Evolutionary conservation across 495 filamentous ascomycete species (phyloP), one percentile per base, ranked within the genome.

Genomic region (Aspergillus haitiensis): DNA sequence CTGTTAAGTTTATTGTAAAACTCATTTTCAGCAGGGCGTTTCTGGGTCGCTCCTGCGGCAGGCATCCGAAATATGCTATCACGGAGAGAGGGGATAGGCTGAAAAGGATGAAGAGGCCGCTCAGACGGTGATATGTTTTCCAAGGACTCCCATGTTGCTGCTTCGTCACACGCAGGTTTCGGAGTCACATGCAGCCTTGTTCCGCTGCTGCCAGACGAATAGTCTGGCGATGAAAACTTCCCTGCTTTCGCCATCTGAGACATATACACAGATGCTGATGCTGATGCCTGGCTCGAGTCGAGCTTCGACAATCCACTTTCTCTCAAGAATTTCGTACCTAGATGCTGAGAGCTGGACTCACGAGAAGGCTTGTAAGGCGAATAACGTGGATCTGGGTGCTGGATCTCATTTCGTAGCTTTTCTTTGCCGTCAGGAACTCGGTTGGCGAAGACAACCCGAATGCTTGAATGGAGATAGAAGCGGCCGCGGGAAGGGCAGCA

Each of bases 391-490:
- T 97, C 91, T 0, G 95, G 93, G 51, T 88, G 78, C 53, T 95
- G 89, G 33, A 93, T 89, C 68, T 99, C 94, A 67, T 95, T 97
- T 7, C 88, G 85, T 42, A 99, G 79, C 57, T 86, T 91, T 75
- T 98, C 94, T 69, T 98, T 97, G 32, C 92, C 94, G 67, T 99
- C 94, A 0, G 95, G 94, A 3, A 97, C 95, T 32, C 94, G 86
- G 70, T 99, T 99, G 54, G 94, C 94, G 72, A 99, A 99, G 3
- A 99, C 94, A 47, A 99, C 91, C 34, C 94, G 85, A 58, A 98
- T 89, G 58, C 82, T 89, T 67, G 93, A 95, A 77, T 98, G 91
- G 3, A 99, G 77, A 63, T 90, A 99, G 72, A 86, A 95, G 51
- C 93, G 87, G 36, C 92, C 92, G 52, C 84, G 86, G 2, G 86